phyloP scores from a whole-genome alignment of 495 filamentous ascomycete species.

The Pseudomonodictys pantanalensis region DNA sequence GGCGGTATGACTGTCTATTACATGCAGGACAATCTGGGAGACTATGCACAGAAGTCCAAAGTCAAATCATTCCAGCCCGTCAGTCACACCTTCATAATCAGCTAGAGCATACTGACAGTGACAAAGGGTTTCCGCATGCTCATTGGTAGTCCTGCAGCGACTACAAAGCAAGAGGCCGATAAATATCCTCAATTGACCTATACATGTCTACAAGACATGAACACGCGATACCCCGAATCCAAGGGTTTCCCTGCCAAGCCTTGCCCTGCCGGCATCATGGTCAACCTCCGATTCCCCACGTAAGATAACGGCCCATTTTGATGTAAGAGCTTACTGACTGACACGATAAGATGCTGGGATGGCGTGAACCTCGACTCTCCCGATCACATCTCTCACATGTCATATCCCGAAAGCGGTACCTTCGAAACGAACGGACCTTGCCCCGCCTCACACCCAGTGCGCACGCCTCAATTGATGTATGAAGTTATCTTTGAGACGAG shows the following conservation, averaged over 20 bases:
- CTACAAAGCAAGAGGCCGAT: slow-evolving; percentile 7
- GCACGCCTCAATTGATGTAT: slow-evolving; percentile 25
- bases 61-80: slow-evolving; percentile 24
- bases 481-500: slow-evolving; percentile 27
- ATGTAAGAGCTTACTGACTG: not conserved
- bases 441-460: slow-evolving; percentile 25
- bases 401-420: slow-evolving; percentile 15
- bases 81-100: too few species aligned
- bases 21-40: slow-evolving; percentile 17
- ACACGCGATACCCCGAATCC: slow-evolving; percentile 20
- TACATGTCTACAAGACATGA: slow-evolving; percentile 22
- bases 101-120: too few species aligned
- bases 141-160: slow-evolving; percentile 4
- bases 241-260: slow-evolving; percentile 19
- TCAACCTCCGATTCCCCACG: slow-evolving; percentile 24
- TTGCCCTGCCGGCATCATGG: slow-evolving; percentile 24
- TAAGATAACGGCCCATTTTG: not conserved
- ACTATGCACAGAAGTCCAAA: slow-evolving; percentile 14
- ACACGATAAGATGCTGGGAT: slow-evolving; percentile 45
- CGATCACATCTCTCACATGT: slow-evolving; percentile 50
- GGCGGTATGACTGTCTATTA: slow-evolving; percentile 30
- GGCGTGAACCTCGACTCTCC: slow-evolving; percentile 52
- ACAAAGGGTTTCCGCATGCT: slow-evolving; percentile 25
- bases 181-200: slow-evolving; percentile 23
- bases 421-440: slow-evolving; percentile 28